Conservation (phyloP, 495 filamentous ascomycete genomes). For the Penicillium ucsense region DNA sequence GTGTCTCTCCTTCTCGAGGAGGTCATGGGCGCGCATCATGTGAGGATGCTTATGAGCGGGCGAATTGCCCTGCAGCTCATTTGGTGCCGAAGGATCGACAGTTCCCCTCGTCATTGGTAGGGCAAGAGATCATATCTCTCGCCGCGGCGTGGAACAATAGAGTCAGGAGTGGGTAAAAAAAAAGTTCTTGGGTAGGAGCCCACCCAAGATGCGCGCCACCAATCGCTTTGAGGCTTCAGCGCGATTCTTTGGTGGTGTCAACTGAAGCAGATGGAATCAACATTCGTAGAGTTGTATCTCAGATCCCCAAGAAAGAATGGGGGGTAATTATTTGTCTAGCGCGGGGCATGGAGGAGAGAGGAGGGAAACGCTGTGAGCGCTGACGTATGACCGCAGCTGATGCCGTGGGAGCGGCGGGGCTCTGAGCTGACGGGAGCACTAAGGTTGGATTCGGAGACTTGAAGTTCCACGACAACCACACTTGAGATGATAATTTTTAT, state of each 20-base stretch:
- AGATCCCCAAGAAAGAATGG: slow-evolving; percentile 1
- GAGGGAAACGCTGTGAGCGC: slow-evolving; percentile 10
- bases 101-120: slow-evolving; percentile 37
- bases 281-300: slow-evolving; percentile 5
- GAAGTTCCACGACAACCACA: too few species aligned
- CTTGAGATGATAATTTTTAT: too few species aligned
- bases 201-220: slow-evolving; percentile 19
- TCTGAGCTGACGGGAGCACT: neutral
- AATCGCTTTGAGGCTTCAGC: slow-evolving; percentile 13
- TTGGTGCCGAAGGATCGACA: slow-evolving; percentile 30
- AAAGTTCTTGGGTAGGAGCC: neutral
- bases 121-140: slow-evolving; percentile 27
- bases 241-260: slow-evolving; percentile 5
- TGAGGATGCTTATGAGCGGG: slow-evolving; percentile 10
- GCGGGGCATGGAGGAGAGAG: slow-evolving; percentile 12
- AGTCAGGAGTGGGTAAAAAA: slow-evolving; percentile 14
- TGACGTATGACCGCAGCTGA: neutral
- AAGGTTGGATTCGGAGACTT: too few species aligned
- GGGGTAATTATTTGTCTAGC: slow-evolving; percentile 1
- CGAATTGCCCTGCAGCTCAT: slow-evolving; percentile 24
- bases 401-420: neutral
- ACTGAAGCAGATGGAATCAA: slow-evolving; percentile 5
- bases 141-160: slow-evolving; percentile 6
- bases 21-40: slow-evolving; percentile 26
- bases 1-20: slow-evolving; percentile 43